Conservation (phyloP, 345 rosid species). For the rapeseed (Brassica napus) region DNA sequence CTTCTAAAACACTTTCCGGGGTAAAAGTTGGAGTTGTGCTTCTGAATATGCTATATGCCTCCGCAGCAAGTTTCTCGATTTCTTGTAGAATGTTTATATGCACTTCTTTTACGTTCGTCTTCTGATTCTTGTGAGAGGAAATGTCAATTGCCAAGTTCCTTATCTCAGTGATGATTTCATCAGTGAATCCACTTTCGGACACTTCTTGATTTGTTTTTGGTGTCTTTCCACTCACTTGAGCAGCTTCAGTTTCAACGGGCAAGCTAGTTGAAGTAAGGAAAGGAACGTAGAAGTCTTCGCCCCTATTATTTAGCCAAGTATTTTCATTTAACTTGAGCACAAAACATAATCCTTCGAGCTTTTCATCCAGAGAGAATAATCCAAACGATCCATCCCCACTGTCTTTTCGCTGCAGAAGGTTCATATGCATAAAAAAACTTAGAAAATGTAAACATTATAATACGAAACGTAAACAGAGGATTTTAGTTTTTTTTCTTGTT, state of each 20-base stretch:
- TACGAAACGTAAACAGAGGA: not conserved
- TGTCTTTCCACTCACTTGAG: slow-evolving; percentile 38
- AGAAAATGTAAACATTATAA: slow-evolving; percentile 1
- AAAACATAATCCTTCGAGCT: slow-evolving; percentile 69
- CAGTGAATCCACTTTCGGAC: slow-evolving; percentile 50
- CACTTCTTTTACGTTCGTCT: slow-evolving; percentile 63
- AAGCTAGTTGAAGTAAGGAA: slow-evolving; percentile 51
- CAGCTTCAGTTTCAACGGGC: slow-evolving; percentile 40
- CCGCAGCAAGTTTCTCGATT: slow-evolving; percentile 96
- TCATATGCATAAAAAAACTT: slow-evolving; percentile 28
- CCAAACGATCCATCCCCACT: slow-evolving; percentile 59
- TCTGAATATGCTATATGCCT: slow-evolving; percentile 94
- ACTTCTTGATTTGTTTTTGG: slow-evolving; percentile 46
- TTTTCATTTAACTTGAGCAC: slow-evolving; percentile 72
- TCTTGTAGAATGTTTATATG: slow-evolving; percentile 88
- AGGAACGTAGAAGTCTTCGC: slow-evolving; percentile 79
- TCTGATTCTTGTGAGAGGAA: slow-evolving; percentile 57
- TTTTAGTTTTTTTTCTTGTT: not conserved
- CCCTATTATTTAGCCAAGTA: slow-evolving; percentile 69
- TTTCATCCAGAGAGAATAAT: slow-evolving; percentile 64
- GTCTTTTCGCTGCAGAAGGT: slow-evolving; percentile 60
- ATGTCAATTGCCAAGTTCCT: slow-evolving; percentile 71
- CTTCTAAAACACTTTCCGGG: slow-evolving; percentile 52
- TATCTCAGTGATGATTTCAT: slow-evolving; percentile 74
- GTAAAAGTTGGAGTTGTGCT: slow-evolving; percentile 62